Evolutionary conservation across 192 early-diverging fungal genomes (phyloP), one percentile per base, ranked within the genome.

Genomic region (Chytriomyces sp.): DNA sequence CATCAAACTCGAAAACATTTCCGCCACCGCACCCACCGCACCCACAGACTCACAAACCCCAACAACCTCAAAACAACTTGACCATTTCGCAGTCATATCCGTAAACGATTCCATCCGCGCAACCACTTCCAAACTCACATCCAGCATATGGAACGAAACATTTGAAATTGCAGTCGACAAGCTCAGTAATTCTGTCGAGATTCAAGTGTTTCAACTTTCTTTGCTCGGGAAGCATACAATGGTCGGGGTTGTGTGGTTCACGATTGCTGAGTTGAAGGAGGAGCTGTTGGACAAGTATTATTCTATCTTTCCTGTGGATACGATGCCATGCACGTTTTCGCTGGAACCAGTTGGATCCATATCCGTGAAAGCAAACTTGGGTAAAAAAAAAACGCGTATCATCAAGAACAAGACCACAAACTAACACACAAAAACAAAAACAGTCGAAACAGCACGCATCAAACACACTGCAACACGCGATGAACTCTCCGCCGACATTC

Each of bases 251-350:
- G 43, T 26, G 9, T 73, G 71, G 71, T 73, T 73, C 60, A 62
- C 71, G 16, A 44, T 73, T 6, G 71, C 24, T 2, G 71, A 73
- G n/a, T 45, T 73, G 59, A 73, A 28, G 46, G 71, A 73, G 62
- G 71, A 73, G 71, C 26, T 73, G 53, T 44, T 73, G 43, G 71
- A 73, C 28, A 73, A 73, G 23, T 73, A 73, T n/a, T 63, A 62
- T 44, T 26, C 57, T 1, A 20, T 61, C 2, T 73, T 73, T 45
- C 71, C 71, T 1, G 71, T 73, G 10, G 71, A 73, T 57, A 60
- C 62, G 1, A 20, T 16, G 26, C 59, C 60, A 3, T 7, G 45
- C 6, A n/a, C 13, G 2, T 43, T 73, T n/a, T 6, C 60, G 0
- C 18, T 73, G 44, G 71, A 73, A 26, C 71, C 71, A 9, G 2